Conservation (phyloP, 331 rosid genomes). For the Erythrophleum ivorense region DNA sequence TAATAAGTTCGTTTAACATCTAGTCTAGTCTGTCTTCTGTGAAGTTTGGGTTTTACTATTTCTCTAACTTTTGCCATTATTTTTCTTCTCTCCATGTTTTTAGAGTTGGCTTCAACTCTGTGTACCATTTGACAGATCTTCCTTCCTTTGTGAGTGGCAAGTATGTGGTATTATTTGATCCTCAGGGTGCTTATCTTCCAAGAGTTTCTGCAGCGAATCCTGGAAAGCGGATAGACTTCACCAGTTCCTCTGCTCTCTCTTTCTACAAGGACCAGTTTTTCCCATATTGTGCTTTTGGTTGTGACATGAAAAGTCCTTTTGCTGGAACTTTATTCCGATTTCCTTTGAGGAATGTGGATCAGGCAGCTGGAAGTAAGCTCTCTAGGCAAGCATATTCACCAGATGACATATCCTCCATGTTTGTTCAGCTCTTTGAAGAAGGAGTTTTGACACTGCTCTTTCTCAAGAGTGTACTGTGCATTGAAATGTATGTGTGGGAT, state of each 20-base stretch:
- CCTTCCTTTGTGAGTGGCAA: conserved; percentile 99
- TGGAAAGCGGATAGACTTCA: conserved; percentile 92
- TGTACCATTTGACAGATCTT: conserved; percentile 95
- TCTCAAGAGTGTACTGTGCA: conserved; percentile 73
- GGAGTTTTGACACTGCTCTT: conserved; percentile 87
- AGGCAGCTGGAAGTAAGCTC: conserved; percentile 82
- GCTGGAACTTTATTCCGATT: conserved; percentile 91
- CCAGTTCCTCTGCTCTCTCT: conserved; percentile 76
- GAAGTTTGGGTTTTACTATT: conserved; percentile 24
- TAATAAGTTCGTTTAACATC: not conserved
- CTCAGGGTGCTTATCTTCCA: conserved; percentile 94
- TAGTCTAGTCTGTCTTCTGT: conserved; percentile 9
- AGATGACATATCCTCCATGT: conserved; percentile 87
- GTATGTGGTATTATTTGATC: conserved; percentile 89
- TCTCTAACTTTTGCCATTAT: conserved; percentile 38
- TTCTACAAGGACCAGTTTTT: conserved; percentile 78
- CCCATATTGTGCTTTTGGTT: conserved; percentile 91
- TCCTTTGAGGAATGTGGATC: conserved; percentile 84
- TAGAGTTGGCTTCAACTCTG: conserved; percentile 99
- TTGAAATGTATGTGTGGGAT: conserved; percentile 91
- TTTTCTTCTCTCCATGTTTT: conserved; percentile 37
- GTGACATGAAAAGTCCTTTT: conserved; percentile 85
- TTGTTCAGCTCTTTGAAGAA: conserved; percentile 87
- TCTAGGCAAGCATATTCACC: conserved; percentile 87
- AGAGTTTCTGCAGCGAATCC: conserved; percentile 93